Evolutionary conservation across 1,284 basidiomycete species (phyloP).

Genomic region (Apiotrichum montevideense): DNA sequence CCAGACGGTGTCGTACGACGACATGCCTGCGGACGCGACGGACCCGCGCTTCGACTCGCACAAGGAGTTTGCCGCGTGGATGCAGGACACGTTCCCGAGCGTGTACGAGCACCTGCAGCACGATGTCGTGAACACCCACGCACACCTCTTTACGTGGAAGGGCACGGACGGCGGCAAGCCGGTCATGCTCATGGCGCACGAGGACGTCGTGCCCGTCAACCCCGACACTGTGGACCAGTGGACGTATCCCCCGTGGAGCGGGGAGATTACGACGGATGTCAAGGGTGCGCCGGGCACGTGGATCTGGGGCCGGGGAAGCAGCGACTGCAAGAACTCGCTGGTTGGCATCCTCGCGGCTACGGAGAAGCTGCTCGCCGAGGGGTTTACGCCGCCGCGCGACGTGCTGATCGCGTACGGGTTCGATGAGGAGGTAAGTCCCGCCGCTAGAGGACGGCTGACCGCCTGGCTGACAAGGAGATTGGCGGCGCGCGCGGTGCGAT

Average conservation of each 20-base stretch:
- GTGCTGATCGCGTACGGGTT: constrained; percentile 52
- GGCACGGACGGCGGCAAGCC: constrained; percentile 45
- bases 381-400: constrained; percentile 48
- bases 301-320: constrained; percentile 53
- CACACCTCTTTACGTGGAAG: constrained; percentile 44
- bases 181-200: constrained; percentile 49
- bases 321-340: constrained; percentile 50
- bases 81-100: constrained; percentile 45
- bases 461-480: constrained; percentile 22
- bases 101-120: constrained; percentile 39
- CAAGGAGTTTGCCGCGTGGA: constrained; percentile 39
- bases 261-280: constrained; percentile 44
- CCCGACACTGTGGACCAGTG: constrained; percentile 49
- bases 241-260: constrained; percentile 52
- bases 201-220: constrained; percentile 53
- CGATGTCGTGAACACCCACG: constrained; percentile 47
- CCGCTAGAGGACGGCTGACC: not conserved
- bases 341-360: constrained; percentile 49
- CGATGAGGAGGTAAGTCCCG: constrained; percentile 50
- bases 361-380: constrained; percentile 49
- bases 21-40: constrained; percentile 30
- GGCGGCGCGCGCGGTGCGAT: constrained; percentile 44
- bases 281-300: constrained; percentile 41
- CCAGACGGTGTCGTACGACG: constrained; percentile 47
- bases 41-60: constrained; percentile 44